Conservation (phyloP, 2,329 filamentous ascomycete genomes). For the Apiospora arundinis region DNA sequence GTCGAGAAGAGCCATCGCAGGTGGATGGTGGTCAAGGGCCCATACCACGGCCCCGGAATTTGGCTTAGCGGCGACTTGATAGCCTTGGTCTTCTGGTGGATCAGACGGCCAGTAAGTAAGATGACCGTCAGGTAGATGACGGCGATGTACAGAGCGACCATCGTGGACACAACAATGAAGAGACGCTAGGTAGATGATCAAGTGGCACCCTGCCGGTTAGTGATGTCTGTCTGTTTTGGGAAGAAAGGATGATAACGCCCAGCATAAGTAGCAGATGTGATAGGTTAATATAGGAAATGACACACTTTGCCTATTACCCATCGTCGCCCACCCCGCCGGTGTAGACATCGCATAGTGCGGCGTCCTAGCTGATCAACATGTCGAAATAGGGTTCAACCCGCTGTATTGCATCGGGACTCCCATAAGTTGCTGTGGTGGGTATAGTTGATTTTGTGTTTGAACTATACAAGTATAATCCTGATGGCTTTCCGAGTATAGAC, state of each 20-base stretch:
- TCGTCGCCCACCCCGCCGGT: background rate
- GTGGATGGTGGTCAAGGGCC: conserved; percentile 30
- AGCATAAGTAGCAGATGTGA: background rate
- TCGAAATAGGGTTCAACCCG: background rate
- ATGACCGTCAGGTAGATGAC: background rate
- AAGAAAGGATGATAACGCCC: background rate
- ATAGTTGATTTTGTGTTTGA: too few species aligned
- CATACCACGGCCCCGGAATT: conserved; percentile 31
- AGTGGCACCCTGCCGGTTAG: background rate
- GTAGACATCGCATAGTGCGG: background rate
- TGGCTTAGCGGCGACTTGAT: conserved; percentile 25
- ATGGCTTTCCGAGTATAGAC: too few species aligned
- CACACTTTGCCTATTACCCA: background rate
- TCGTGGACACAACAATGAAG: background rate
- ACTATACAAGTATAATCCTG: too few species aligned
- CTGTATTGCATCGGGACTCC: background rate
- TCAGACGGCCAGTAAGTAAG: background rate
- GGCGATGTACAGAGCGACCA: background rate
- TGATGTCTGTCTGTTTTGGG: background rate
- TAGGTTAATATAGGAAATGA: background rate
- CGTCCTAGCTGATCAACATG: background rate
- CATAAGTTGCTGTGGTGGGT: background rate
- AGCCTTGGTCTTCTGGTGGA: background rate
- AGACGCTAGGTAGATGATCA: background rate
- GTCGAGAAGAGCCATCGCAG: conserved; percentile 32